Percentiles rank a stretch among this genome's conserved stretches.
Conservation (phyloP, 2,329 filamentous ascomycete genomes). For the Phialocephala sp. region DNA sequence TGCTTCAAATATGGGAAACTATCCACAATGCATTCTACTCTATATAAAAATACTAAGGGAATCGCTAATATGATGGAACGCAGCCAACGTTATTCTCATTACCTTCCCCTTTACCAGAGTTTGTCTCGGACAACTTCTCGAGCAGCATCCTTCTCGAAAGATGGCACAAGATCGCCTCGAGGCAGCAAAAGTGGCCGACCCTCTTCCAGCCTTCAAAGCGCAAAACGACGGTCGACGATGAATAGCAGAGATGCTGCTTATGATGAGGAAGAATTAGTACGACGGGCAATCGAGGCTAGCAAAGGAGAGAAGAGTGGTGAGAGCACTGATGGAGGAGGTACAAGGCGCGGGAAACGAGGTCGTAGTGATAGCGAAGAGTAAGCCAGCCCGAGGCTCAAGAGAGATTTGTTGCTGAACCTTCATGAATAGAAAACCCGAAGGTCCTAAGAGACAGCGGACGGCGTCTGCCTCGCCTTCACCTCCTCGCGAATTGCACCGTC, state of each 20-base stretch:
- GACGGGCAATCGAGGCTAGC: slow-evolving; percentile 92
- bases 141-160: slow-evolving; percentile 70
- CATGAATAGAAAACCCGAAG: slow-evolving; percentile 66
- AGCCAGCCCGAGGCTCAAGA: slow-evolving; percentile 47
- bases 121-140: slow-evolving; percentile 62
- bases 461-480: slow-evolving; percentile 74
- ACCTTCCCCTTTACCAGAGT: slow-evolving; percentile 61
- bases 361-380: slow-evolving; percentile 96
- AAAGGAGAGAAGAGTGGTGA: slow-evolving; percentile 68
- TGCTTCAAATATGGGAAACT: slow-evolving; percentile 29
- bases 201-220: slow-evolving; percentile 48
- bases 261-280: slow-evolving; percentile 89
- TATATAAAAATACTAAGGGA: slow-evolving; percentile 17
- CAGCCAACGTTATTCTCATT: slow-evolving; percentile 71
- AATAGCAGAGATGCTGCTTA: slow-evolving; percentile 95
- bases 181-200: slow-evolving; percentile 60
- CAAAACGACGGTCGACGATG: slow-evolving; percentile 92
- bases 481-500: slow-evolving; percentile 53
- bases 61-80: slow-evolving; percentile 47
- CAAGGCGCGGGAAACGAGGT: slow-evolving; percentile 77
- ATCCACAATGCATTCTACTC: slow-evolving; percentile 23
- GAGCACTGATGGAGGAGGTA: slow-evolving; percentile 55
- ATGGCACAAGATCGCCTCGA: slow-evolving; percentile 60
- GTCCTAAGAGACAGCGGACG: slow-evolving; percentile 82
- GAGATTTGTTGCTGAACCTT: neutral